These are phyloP conservation scores for Sugiyamaella lignohabitans DNA, from an alignment of 805 yeast species.

Conservation along the genomic window DNA sequence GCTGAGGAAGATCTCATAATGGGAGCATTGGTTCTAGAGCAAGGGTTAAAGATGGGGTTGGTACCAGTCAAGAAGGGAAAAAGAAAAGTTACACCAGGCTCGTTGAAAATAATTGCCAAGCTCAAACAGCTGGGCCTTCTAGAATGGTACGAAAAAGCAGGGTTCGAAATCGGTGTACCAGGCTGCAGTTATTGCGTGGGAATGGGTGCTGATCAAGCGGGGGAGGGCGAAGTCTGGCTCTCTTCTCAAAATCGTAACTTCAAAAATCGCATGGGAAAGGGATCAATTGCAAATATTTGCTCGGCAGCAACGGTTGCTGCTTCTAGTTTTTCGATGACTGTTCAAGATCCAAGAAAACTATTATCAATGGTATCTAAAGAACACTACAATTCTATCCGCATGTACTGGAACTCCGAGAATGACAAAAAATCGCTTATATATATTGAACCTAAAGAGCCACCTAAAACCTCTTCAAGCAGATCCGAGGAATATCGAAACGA, in stretches of 20 bases:
- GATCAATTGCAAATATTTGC: conserved; percentile 12
- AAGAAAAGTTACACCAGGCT: conserved; percentile 13
- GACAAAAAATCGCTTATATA: conserved; percentile 8
- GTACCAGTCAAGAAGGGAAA: conserved; percentile 5
- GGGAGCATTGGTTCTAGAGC: conserved; percentile 10
- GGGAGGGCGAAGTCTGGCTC: conserved; percentile 14
- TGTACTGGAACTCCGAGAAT: conserved; percentile 10
- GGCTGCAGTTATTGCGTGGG: conserved; percentile 16
- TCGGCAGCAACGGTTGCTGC: conserved; percentile 16
- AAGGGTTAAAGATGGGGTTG: conserved; percentile 8
- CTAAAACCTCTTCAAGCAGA: neutral
- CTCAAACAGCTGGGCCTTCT: conserved; percentile 10
- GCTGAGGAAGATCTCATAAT: conserved; percentile 13
- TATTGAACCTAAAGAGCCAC: conserved; percentile 9
- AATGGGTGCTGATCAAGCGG: conserved; percentile 16
- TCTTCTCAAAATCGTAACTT: conserved; percentile 15
- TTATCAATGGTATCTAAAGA: conserved; percentile 6
- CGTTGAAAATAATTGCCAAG: conserved; percentile 10
- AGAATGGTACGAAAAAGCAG: conserved; percentile 13
- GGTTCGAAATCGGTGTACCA: conserved; percentile 13
- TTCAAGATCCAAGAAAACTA: conserved; percentile 9
- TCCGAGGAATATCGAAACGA: conserved; percentile 5
- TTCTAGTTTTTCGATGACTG: conserved; percentile 10
- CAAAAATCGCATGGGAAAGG: conserved; percentile 14
- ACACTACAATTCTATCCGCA: conserved; percentile 5